A percentile compares a stretch with the other conserved stretches of the same genome.
phyloP scores from a whole-genome alignment of 306 rosid genomes.

The Quercus ilex region DNA sequence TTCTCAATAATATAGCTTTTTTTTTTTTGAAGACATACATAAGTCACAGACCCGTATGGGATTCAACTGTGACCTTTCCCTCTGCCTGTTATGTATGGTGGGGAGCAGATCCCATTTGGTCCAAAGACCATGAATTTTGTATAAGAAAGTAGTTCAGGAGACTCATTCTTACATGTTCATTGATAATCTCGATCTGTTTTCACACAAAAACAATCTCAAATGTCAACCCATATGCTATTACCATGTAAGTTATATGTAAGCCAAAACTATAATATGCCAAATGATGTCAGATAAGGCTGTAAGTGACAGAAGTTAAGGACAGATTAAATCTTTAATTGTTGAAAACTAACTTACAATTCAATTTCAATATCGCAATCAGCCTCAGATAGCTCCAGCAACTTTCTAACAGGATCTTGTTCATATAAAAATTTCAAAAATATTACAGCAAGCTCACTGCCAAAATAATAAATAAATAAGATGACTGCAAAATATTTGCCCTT shows the following conservation, averaged over 20 bases:
- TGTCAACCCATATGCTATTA: constrained; percentile 2
- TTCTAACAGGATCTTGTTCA: constrained; percentile 87
- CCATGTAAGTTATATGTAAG: constrained; percentile 15
- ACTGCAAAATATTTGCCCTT: constrained; percentile 22
- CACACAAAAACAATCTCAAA: constrained; percentile 11
- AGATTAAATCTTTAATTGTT: background rate
- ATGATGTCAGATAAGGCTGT: constrained; percentile 3
- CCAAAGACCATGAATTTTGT: background rate
- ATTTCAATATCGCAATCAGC: constrained; percentile 56
- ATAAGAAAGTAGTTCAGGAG: background rate
- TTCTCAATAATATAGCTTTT: background rate
- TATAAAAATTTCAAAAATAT: constrained; percentile 86
- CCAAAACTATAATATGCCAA: constrained; percentile 3
- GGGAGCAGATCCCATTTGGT: background rate
- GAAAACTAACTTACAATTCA: constrained; percentile 62
- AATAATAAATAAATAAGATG: constrained; percentile 16
- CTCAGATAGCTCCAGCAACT: constrained; percentile 77
- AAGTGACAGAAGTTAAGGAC: constrained; percentile 11
- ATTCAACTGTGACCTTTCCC: background rate
- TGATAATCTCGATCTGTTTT: background rate
- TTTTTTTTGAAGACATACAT: too few relatives aligned
- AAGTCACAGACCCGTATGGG: background rate
- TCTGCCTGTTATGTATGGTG: background rate
- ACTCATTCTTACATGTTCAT: background rate
- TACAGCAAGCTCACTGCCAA: constrained; percentile 88